These are phyloP conservation scores for Aureobasidium sp. DNA, from an alignment of 2,329 filamentous ascomycete species.

Conservation along the genomic window DNA sequence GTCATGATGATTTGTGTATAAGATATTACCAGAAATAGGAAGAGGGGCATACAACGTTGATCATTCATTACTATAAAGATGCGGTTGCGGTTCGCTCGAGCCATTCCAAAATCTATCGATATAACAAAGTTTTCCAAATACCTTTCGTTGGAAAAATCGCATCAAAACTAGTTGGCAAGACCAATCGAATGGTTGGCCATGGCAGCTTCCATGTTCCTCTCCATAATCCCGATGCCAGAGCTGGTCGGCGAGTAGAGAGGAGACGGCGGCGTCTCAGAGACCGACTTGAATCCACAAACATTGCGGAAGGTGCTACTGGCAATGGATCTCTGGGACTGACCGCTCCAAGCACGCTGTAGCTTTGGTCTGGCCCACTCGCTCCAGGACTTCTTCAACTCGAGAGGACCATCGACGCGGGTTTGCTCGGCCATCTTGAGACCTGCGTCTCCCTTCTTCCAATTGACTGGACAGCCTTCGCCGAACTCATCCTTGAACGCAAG, in stretches of 20 bases:
- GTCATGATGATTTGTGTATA: too few relatives aligned
- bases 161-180: conserved; percentile 19
- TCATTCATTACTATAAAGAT: too few relatives aligned
- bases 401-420: conserved; percentile 23
- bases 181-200: conserved; percentile 24
- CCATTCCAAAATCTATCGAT: too few relatives aligned
- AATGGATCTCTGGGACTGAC: conserved; percentile 20
- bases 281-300: conserved; percentile 7
- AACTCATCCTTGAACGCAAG: conserved; percentile 41
- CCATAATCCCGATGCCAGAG: conserved; percentile 15
- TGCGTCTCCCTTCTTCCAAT: conserved; percentile 30
- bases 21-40: too few relatives aligned
- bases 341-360: conserved; percentile 26
- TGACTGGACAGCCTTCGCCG: conserved; percentile 32
- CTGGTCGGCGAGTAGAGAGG: conserved; percentile 24
- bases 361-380: conserved; percentile 29
- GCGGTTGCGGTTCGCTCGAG: too few relatives aligned
- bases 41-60: too few relatives aligned
- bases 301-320: conserved; percentile 11
- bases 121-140: too few relatives aligned
- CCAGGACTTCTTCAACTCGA: conserved; percentile 28
- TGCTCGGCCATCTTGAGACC: conserved; percentile 24
- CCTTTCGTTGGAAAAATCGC: too few relatives aligned
- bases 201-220: conserved; percentile 28
- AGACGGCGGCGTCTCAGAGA: conserved; percentile 15